Base-by-base conservation (phyloP, 1,139 yeast species). In the Wickerhamomyces sp. region DNA sequence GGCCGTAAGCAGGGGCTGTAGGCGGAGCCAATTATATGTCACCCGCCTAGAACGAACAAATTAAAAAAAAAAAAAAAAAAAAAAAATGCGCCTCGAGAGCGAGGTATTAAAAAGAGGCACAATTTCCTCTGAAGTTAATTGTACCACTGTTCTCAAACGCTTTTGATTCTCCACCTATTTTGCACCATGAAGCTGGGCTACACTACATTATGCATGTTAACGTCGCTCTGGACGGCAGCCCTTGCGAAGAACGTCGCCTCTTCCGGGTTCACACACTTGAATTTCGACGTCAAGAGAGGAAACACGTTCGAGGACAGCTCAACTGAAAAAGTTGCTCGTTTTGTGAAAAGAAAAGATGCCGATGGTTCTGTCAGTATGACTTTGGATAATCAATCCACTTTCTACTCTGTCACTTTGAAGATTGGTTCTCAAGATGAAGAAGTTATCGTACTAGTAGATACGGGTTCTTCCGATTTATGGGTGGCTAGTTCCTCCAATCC, bases 391-490 rank as follows among this genome's bases (percentile, higher is more conserved):
- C 58, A 63, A 40, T 54, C 55, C 15, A 67, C 72, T 4, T 77
- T 71, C 47, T 78, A 77, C 51, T 57, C 70, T 44, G 71, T 73
- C 2, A 57, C 55, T 10, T 46, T 74, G 35, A 39, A 51, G 26
- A 47, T 81, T 14, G 89, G 91, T 4, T 69, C 83, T 1, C 68
- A 76, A 7, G 53, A 63, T 0, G 78, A 75, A 45, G 54, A 62
- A 9, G 68, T 80, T 21, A 61, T 62, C 6, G 77, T 78, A 2
- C 61, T 78, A 42, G 57, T 82, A 16, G 89, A 82, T 49, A 81
- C 89, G 5, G 89, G 89, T 1, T 78, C 86, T 2, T 69, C 84
- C 6, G 88, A 81, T 53, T 58, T 81, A 40, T 82, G 89, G 89
- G 75, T 80, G 30, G 43, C 55, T 12, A 41, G 46, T 29, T 39